A percentile compares a stretch with the other conserved stretches of the same genome.
These are phyloP conservation scores for Termitomyces sp. DNA, from an alignment of 1,284 basidiomycete species.

Conservation along the genomic window DNA sequence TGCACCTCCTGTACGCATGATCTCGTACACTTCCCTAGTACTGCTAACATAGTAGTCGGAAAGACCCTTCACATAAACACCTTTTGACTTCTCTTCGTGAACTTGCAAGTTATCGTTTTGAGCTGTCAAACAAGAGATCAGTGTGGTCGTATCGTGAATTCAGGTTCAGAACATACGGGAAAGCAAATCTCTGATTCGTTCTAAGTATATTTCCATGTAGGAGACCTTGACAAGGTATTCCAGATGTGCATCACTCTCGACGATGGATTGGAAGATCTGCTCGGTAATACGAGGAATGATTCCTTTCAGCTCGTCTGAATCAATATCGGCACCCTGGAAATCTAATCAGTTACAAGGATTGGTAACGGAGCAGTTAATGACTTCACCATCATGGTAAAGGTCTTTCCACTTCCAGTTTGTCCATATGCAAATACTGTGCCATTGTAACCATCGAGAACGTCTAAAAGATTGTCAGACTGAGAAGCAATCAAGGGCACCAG, in stretches of 20 bases:
- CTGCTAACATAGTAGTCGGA: constrained; percentile 98
- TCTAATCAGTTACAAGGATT: constrained; percentile 9
- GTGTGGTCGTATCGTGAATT: neutral
- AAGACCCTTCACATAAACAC: constrained; percentile 97
- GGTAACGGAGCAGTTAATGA: constrained; percentile 10
- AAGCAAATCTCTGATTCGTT: constrained; percentile 92
- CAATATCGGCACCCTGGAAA: constrained; percentile 90
- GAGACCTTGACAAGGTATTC: constrained; percentile 99
- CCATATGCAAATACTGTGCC: constrained; percentile 99
- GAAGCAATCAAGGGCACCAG: constrained; percentile 7
- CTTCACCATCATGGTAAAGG: constrained; percentile 93
- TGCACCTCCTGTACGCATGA: constrained; percentile 94
- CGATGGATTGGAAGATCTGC: constrained; percentile 98
- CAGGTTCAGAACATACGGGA: constrained; percentile 65
- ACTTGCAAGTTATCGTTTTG: constrained; percentile 98
- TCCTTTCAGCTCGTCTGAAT: constrained; percentile 86
- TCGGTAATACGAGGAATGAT: constrained; percentile 98
- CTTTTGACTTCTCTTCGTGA: constrained; percentile 96
- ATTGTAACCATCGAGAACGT: constrained; percentile 99
- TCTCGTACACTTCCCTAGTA: constrained; percentile 96
- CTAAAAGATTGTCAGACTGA: constrained; percentile 37
- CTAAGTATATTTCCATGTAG: constrained; percentile 99
- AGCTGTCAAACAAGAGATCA: constrained; percentile 45
- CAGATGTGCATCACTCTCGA: constrained; percentile 89
- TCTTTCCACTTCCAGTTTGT: constrained; percentile 97